Evolutionary conservation across 192 early-diverging fungal species (phyloP).

Genomic region (Pecoramyces ruminantium): DNA sequence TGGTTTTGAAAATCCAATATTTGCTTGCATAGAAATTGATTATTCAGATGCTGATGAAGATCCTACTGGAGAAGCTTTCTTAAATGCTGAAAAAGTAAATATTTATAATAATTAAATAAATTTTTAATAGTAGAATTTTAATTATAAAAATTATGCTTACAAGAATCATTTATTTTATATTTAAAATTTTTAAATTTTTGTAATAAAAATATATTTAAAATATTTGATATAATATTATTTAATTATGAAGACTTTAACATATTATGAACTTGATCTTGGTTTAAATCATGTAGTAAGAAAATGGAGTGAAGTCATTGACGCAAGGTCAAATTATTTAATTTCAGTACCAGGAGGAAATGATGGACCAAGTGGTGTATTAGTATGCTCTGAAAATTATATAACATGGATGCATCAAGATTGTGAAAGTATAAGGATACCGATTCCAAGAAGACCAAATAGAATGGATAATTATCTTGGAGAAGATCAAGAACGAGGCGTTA

Average conservation of each 20-base stretch:
- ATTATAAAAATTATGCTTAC: too few species aligned
- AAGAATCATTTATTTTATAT: too few species aligned
- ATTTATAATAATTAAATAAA: constrained; percentile 4
- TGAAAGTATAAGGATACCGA: constrained; percentile 45
- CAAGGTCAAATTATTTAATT: constrained; percentile 61
- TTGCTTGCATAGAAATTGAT: constrained; percentile 80
- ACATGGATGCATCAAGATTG: constrained; percentile 66
- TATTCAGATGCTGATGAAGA: constrained; percentile 69
- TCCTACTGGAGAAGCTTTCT: constrained; percentile 48
- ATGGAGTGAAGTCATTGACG: constrained; percentile 73
- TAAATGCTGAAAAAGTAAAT: constrained; percentile 50
- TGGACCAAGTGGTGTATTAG: constrained; percentile 93
- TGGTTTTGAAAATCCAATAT: constrained; percentile 95
- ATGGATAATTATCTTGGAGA: constrained; percentile 17
- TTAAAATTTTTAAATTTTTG: too few species aligned
- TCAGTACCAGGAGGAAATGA: constrained; percentile 58
- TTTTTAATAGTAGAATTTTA: too few species aligned
- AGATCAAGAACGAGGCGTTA: constrained; percentile 32
- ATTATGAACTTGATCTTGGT: constrained; percentile 95
- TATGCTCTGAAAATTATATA: constrained; percentile 80
- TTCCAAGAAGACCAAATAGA: constrained; percentile 60
- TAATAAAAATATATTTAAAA: too few species aligned
- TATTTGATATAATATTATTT: too few species aligned
- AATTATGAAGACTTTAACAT: constrained; percentile 47
- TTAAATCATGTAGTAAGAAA: constrained; percentile 95